Percentiles rank a stretch among this genome's conserved stretches.
Conservation (phyloP, 768 basidiomycete genomes). For the Coprinellus micaceus region DNA sequence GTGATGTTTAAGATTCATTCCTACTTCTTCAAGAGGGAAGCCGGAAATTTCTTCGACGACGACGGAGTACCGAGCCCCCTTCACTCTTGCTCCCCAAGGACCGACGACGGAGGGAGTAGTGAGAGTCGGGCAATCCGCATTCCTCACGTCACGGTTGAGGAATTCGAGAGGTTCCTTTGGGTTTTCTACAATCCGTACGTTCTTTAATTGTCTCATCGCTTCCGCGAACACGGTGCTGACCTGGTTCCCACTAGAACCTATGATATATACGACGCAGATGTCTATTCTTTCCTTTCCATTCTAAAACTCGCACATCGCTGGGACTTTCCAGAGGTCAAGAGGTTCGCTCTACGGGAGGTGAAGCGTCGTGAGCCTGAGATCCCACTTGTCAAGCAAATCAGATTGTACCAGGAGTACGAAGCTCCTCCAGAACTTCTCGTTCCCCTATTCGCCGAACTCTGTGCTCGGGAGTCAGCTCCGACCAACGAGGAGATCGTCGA, state of each 20-base stretch:
- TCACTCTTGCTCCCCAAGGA: neutral
- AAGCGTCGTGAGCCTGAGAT: slow-evolving; percentile 28
- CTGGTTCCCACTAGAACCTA: slow-evolving; percentile 27
- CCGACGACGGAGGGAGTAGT: neutral
- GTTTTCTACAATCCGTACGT: slow-evolving; percentile 16
- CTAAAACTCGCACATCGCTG: slow-evolving; percentile 55
- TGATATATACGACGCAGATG: slow-evolving; percentile 46
- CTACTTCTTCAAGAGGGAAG: slow-evolving; percentile 15
- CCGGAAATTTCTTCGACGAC: slow-evolving; percentile 8
- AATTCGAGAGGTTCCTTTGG: slow-evolving; percentile 14
- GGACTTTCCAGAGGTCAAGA: slow-evolving; percentile 52
- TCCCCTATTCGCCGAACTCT: slow-evolving; percentile 53
- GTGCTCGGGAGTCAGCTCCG: slow-evolving; percentile 47
- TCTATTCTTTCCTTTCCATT: slow-evolving; percentile 56
- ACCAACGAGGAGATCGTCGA: slow-evolving; percentile 49
- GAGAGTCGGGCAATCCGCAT: slow-evolving; percentile 7
- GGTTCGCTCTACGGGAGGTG: slow-evolving; percentile 56
- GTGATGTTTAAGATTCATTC: slow-evolving; percentile 14
- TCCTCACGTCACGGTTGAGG: slow-evolving; percentile 5
- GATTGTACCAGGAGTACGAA: slow-evolving; percentile 49
- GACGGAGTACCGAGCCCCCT: neutral
- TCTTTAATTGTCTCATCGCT: slow-evolving; percentile 16
- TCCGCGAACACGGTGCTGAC: neutral
- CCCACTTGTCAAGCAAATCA: slow-evolving; percentile 27
- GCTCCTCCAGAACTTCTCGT: slow-evolving; percentile 47